Percentiles rank a stretch among this genome's conserved stretches.
phyloP scores from a whole-genome alignment of 108 stramenopile species.

The Skeletonema menzelii region DNA sequence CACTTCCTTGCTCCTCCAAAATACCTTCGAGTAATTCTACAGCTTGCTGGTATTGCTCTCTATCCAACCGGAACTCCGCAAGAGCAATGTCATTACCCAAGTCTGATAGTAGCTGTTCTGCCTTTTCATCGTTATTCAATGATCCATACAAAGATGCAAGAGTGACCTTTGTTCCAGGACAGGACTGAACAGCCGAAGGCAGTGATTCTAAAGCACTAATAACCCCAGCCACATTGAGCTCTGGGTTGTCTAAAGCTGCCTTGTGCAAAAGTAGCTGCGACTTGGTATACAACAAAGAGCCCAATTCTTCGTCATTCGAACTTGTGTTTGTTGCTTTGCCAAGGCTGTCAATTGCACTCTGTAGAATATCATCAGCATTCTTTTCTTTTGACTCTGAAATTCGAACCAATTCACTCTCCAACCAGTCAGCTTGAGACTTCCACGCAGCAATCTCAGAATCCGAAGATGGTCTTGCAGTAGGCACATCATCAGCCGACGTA shows the following conservation, averaged over 20 bases:
- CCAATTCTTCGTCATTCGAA: slow-evolving; percentile 4
- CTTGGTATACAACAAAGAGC: slow-evolving; percentile 24
- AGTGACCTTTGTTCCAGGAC: slow-evolving; percentile 60
- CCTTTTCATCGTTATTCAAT: slow-evolving; percentile 16
- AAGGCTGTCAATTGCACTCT: slow-evolving; percentile 23
- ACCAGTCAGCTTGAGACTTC: slow-evolving; percentile 38
- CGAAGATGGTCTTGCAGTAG: slow-evolving; percentile 35
- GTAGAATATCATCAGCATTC: slow-evolving; percentile 16
- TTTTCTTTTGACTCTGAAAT: slow-evolving; percentile 13
- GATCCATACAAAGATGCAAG: slow-evolving; percentile 49
- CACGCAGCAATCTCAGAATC: slow-evolving; percentile 35
- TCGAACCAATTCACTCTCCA: slow-evolving; percentile 37
- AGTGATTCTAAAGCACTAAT: slow-evolving; percentile 59
- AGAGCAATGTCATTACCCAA: slow-evolving; percentile 32
- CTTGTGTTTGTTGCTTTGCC: slow-evolving; percentile 4
- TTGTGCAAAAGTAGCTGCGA: slow-evolving; percentile 39
- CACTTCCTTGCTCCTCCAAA: slow-evolving; percentile 21
- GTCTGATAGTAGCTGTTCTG: slow-evolving; percentile 20
- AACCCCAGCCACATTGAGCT: slow-evolving; percentile 10
- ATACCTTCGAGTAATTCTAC: slow-evolving; percentile 52
- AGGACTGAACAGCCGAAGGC: slow-evolving; percentile 49
- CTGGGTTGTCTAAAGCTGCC: slow-evolving; percentile 11
- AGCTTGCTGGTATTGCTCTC: slow-evolving; percentile 62
- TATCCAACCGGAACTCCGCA: slow-evolving; percentile 53
- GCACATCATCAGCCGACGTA: slow-evolving; percentile 24